Evolutionary conservation across 2,329 filamentous ascomycete species (phyloP).

Genomic region (Beauveria australis): DNA sequence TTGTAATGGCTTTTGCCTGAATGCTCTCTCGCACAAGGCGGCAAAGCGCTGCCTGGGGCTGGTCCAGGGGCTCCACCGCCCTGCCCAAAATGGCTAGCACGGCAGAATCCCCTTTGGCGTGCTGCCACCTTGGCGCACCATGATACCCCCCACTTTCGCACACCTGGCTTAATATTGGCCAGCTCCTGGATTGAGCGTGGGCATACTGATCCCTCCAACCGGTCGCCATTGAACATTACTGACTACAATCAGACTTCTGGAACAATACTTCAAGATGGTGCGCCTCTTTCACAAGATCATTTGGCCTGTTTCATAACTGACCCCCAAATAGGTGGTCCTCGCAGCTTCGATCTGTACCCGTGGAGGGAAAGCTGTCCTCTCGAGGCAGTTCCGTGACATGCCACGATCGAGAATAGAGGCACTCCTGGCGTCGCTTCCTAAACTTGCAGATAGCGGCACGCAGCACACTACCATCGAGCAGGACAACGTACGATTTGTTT

Average conservation of each 20-base stretch:
- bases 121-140: neutral
- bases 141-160: constrained; percentile 12
- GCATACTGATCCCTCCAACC: constrained; percentile 8
- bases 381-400: constrained; percentile 96
- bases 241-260: constrained; percentile 16
- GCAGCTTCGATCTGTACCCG: constrained; percentile 98
- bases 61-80: constrained; percentile 1
- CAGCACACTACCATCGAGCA: constrained; percentile 98
- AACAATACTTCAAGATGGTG: constrained; percentile 30
- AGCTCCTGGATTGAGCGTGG: constrained; percentile 13
- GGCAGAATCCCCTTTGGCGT: constrained; percentile 11
- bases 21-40: neutral
- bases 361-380: constrained; percentile 96
- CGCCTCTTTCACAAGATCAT: constrained; percentile 10
- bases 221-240: constrained; percentile 11
- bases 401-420: constrained; percentile 93
- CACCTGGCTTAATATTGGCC: constrained; percentile 14
- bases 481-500: constrained; percentile 98
- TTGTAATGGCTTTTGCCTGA: neutral
- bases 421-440: constrained; percentile 92
- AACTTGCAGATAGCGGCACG: constrained; percentile 89
- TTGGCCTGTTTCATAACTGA: neutral
- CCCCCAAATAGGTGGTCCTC: constrained; percentile 73
- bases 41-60: neutral
- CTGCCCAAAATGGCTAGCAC: constrained; percentile 5